Percentiles rank a stretch among this genome's conserved stretches.
phyloP scores from a whole-genome alignment of 2,329 filamentous ascomycete species.

The Hawksworthiomyces lignivorus region DNA sequence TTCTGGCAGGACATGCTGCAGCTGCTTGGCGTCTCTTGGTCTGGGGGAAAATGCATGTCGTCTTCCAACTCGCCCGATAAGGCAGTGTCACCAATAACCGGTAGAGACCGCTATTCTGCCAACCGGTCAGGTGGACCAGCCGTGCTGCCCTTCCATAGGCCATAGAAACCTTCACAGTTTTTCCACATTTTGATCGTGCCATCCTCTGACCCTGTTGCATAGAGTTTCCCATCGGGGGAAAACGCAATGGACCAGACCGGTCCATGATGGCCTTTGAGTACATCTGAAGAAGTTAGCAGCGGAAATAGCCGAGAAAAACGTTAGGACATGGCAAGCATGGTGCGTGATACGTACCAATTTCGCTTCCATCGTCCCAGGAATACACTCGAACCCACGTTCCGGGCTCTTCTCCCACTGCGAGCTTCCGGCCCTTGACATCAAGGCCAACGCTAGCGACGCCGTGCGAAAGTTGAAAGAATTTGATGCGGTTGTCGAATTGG shows the following conservation, averaged over 20 bases:
- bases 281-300: constrained; percentile 44
- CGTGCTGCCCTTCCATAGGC: constrained; percentile 49
- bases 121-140: constrained; percentile 22
- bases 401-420: constrained; percentile 83
- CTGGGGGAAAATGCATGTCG: neutral
- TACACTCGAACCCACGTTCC: constrained; percentile 98
- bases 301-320: neutral
- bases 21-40: constrained; percentile 4
- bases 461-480: constrained; percentile 70
- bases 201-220: constrained; percentile 93
- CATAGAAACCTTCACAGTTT: constrained; percentile 59
- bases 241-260: constrained; percentile 96
- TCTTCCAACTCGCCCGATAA: neutral
- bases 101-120: constrained; percentile 29
- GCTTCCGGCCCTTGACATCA: constrained; percentile 70
- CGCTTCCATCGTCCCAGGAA: constrained; percentile 73
- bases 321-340: neutral
- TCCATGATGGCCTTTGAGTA: constrained; percentile 94
- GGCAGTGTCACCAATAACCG: neutral
- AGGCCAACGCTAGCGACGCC: constrained; percentile 87
- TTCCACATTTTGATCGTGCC: constrained; percentile 93
- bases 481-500: constrained; percentile 63
- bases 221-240: constrained; percentile 90
- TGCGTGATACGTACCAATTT: constrained; percentile 53
- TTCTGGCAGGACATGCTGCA: constrained; percentile 7